Evolutionary conservation across 2,329 filamentous ascomycete genomes (phyloP), one percentile per base, ranked within the genome.

Genomic region (Fusarium agapanthi): DNA sequence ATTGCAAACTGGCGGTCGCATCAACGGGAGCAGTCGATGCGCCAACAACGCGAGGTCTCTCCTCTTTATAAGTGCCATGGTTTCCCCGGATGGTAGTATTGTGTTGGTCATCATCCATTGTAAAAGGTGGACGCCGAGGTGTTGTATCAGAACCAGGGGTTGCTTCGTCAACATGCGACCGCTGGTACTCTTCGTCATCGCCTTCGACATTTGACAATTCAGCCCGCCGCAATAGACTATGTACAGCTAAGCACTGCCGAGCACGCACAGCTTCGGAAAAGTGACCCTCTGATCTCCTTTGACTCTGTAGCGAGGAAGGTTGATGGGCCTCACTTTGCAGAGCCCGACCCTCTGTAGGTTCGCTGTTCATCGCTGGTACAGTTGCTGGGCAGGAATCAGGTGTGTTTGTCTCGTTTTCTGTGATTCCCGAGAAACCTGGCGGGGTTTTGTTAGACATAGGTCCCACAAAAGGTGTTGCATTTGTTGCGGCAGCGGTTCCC

Each of bases 51-150:
- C 20, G 1, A 30, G 45, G 20, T 30, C 14, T 9, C 7, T 5
- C 14, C 20, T 48, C 45, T 5, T 6, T 2, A n/a, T 10, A 30
- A 9, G 7, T 1, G 11, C 20, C 28, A 11, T 30, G 28, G 14
- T 1, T n/a, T 1, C 14, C 3, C 20, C 3, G 28, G 12, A 3
- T 5, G 3, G 45, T 0, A 30, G 45, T 5, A 18, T 7, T 9
- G 3, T n/a, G 4, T 18, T 43, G 41, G 11, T 26, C 7, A 15
- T 11, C 20, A 7, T 6, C 28, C 4, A 3, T 13, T 3, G 7
- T 16, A 8, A 48, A n/a, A 0, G 28, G 8, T 7, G 14, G 14
- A 16, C 7, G 28, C 20, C 20, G 45, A 30, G 20, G 20, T 12
- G 20, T 45, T 11, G 13, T 3, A 3, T 9, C 28, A 30, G 45